Percentiles rank a stretch among this genome's conserved stretches.
Evolutionary conservation across 1,284 basidiomycete genomes (phyloP).

Genomic region (Rhodotorula sp.): DNA sequence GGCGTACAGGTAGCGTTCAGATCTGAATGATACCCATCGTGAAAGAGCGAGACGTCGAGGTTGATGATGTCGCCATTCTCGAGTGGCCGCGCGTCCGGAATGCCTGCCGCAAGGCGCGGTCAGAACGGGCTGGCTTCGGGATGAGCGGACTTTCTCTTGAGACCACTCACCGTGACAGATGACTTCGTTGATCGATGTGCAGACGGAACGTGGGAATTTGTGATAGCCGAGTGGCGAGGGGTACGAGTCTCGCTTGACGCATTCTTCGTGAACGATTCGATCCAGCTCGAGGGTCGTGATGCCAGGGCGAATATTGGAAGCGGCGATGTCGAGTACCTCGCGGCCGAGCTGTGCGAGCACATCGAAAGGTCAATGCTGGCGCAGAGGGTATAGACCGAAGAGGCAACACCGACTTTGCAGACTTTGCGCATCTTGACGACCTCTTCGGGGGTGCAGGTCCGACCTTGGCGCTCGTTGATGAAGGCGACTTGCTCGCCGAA

Average conservation of each 20-base stretch:
- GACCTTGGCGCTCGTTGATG: slow-evolving; percentile 1
- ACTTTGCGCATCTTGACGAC: slow-evolving; percentile 75
- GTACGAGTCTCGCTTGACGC: slow-evolving; percentile 86
- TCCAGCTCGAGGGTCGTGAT: slow-evolving; percentile 96
- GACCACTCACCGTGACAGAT: slow-evolving; percentile 71
- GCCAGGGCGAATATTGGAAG: slow-evolving; percentile 78
- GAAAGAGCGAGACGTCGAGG: slow-evolving; percentile 66
- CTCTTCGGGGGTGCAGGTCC: slow-evolving; percentile 62
- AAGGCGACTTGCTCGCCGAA: neutral
- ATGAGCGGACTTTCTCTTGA: no score
- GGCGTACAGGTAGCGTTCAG: slow-evolving; percentile 78
- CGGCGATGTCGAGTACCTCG: slow-evolving; percentile 88
- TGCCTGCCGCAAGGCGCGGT: slow-evolving; percentile 56
- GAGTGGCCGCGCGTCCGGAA: slow-evolving; percentile 83
- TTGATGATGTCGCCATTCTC: slow-evolving; percentile 92
- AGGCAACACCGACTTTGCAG: slow-evolving; percentile 60
- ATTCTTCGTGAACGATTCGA: slow-evolving; percentile 87
- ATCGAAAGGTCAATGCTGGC: slow-evolving; percentile 3
- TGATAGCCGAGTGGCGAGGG: slow-evolving; percentile 93
- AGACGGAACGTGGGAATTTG: slow-evolving; percentile 86
- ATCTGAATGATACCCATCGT: slow-evolving; percentile 79
- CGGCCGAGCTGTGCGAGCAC: slow-evolving; percentile 67
- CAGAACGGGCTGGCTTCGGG: slow-evolving; percentile 35
- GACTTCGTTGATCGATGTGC: slow-evolving; percentile 86
- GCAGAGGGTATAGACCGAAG: neutral